phyloP scores from a whole-genome alignment of 208 protist species.

The Polymyxa betae region DNA sequence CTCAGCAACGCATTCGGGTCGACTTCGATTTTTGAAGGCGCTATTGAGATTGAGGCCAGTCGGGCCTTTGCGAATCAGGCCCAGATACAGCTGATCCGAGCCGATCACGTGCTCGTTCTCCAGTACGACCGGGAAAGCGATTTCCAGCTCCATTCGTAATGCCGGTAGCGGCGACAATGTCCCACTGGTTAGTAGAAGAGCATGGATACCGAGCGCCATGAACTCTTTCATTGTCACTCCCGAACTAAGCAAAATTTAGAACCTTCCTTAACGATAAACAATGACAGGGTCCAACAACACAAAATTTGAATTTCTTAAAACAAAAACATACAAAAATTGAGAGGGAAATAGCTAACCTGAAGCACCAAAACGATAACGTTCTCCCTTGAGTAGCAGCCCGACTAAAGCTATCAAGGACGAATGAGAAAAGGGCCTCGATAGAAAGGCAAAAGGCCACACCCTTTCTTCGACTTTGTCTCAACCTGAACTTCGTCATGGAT shows the following conservation, averaged over 20 bases:
- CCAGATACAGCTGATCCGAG: background rate
- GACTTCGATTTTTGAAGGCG: background rate
- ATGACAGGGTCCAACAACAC: background rate
- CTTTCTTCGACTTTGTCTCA: conserved; percentile 21
- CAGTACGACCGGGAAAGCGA: conserved; percentile 5
- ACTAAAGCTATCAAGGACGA: background rate
- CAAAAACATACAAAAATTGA: background rate
- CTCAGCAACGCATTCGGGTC: background rate
- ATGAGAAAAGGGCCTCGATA: background rate
- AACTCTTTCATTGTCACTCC: conserved; percentile 37
- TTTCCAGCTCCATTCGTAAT: background rate
- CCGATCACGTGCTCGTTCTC: conserved; percentile 40
- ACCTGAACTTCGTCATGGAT: conserved; percentile 1
- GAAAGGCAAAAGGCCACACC: background rate
- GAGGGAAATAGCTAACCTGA: conserved; percentile 7
- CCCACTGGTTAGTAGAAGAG: conserved; percentile 1
- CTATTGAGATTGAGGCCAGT: background rate
- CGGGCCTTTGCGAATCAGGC: background rate
- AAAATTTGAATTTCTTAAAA: background rate
- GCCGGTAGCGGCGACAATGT: background rate
- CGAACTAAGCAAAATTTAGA: background rate
- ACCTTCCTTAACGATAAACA: background rate
- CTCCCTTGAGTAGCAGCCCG: background rate
- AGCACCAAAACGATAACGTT: conserved; percentile 38
- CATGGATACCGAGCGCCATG: background rate